A percentile compares a stretch with the other conserved stretches of the same genome.
phyloP scores from a whole-genome alignment of 1,284 basidiomycete species.

The Fistulina hepatica region DNA sequence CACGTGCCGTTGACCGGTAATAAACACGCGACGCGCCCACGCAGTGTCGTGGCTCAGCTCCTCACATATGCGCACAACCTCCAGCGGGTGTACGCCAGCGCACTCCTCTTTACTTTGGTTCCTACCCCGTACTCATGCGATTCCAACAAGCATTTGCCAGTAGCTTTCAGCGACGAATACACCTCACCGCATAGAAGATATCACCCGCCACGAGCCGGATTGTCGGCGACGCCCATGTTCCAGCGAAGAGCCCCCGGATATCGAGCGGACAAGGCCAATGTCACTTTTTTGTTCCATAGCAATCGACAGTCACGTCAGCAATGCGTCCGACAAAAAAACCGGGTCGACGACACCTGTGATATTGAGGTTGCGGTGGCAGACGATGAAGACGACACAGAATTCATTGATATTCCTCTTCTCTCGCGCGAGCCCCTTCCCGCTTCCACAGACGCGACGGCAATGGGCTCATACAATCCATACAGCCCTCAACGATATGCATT shows the following conservation, averaged over 20 bases:
- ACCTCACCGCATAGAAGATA: neutral
- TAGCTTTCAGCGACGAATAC: too few relatives aligned
- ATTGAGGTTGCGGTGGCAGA: neutral
- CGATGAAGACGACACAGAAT: neutral
- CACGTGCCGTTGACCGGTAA: neutral
- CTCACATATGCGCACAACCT: conserved; percentile 1
- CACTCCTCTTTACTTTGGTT: neutral
- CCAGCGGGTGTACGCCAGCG: conserved; percentile 1
- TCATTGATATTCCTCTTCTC: neutral
- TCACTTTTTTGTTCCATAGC: neutral
- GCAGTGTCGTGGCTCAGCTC: neutral
- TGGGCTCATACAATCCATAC: neutral
- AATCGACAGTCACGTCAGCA: too few relatives aligned
- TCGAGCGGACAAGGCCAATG: neutral
- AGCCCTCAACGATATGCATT: neutral
- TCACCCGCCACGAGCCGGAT: neutral
- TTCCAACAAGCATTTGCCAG: neutral
- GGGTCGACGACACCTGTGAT: too few relatives aligned
- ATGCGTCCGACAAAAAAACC: too few relatives aligned
- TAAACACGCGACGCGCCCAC: neutral
- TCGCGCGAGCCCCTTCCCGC: neutral
- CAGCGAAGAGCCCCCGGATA: neutral
- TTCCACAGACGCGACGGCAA: neutral
- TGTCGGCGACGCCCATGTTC: too few relatives aligned
- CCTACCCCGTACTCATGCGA: neutral